Evolutionary conservation across 805 yeast species (phyloP), one percentile per base, ranked within the genome.

Genomic region (Zygosaccharomyces bailii): DNA sequence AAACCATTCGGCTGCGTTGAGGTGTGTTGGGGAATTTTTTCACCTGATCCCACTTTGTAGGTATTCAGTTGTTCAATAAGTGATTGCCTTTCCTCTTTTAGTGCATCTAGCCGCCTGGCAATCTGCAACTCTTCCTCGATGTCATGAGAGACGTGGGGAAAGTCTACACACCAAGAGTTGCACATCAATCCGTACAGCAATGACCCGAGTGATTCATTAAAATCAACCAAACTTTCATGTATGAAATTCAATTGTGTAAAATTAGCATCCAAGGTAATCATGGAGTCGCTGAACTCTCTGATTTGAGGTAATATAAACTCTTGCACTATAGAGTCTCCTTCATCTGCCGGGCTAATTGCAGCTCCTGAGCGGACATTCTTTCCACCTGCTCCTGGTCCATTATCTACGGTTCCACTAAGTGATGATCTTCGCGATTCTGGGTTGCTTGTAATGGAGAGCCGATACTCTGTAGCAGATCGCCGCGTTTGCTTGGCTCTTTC

Each of bases 81-180:
- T 8, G 41, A 23, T 13, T 45, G 35, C 34, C 52, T 58, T 34
- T 62, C 63, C 7, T 35, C 25, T 23, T 45, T 46, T n/a, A 63
- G 34, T 5, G 41, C 25, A 9, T 53, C 51, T 34, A 63, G 24
- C 13, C 47, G 39, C 17, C 55, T 53, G 17, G 56, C 40, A 8
- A 49, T 39, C n/a, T 46, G 45, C 31, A 60, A 27, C 36, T 63
- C 64, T 11, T 50, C 54, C n/a, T 51, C 53, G 1, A 58, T 49
- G 43, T 60, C 59, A 30, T 48, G 54, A 9, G 66, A 57, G 18
- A 59, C 48, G 21, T 55, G 54, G 16, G 69, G 66, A 54, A 86
- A 86, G 56, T 85, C 89, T 20, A 84, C 84, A 65, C 96, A 86
- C 83, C 93, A 88, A 49, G 95, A 90, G 56, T 89, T 87, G 63